Conservation (phyloP, 805 yeast genomes). For the Metschnikowia drakensbergensis region DNA sequence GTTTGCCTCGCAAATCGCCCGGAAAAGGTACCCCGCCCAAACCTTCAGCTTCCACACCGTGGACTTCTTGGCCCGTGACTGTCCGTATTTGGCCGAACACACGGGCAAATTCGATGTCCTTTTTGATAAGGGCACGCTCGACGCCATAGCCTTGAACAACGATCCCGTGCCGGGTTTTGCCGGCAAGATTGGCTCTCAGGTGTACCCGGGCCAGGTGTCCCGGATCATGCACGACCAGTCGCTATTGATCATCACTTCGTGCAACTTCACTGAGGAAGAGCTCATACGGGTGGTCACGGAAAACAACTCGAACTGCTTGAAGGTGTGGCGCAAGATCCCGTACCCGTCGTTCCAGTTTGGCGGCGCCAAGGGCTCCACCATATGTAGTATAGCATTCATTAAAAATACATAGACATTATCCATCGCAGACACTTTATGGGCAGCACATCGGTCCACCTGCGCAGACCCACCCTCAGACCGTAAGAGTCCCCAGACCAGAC, state of each 20-base stretch:
- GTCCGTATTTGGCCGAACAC: constrained; percentile 34
- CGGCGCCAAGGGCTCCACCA: constrained; percentile 82
- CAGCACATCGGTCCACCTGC: too few species aligned
- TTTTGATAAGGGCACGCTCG: constrained; percentile 92
- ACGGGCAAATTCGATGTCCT: constrained; percentile 61
- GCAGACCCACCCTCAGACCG: too few species aligned
- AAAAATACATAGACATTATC: constrained; percentile 20
- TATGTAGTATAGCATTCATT: constrained; percentile 79
- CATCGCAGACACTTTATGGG: too few species aligned
- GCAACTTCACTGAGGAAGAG: constrained; percentile 88
- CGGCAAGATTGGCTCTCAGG: constrained; percentile 47
- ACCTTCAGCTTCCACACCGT: constrained; percentile 57
- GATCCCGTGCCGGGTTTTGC: constrained; percentile 40
- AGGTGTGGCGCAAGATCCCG: constrained; percentile 60
- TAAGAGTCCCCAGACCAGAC: too few species aligned
- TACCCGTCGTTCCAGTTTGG: constrained; percentile 89
- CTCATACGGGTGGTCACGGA: constrained; percentile 51
- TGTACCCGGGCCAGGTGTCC: constrained; percentile 60
- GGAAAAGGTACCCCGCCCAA: constrained; percentile 26
- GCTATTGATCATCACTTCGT: constrained; percentile 74
- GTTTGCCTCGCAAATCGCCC: constrained; percentile 64
- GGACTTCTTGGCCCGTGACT: constrained; percentile 54
- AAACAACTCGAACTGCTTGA: constrained; percentile 40
- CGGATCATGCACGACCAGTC: constrained; percentile 55
- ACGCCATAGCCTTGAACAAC: constrained; percentile 89